Evolutionary conservation across 2,329 filamentous ascomycete genomes (phyloP).

Genomic region (Cladorrhinum sp.): DNA sequence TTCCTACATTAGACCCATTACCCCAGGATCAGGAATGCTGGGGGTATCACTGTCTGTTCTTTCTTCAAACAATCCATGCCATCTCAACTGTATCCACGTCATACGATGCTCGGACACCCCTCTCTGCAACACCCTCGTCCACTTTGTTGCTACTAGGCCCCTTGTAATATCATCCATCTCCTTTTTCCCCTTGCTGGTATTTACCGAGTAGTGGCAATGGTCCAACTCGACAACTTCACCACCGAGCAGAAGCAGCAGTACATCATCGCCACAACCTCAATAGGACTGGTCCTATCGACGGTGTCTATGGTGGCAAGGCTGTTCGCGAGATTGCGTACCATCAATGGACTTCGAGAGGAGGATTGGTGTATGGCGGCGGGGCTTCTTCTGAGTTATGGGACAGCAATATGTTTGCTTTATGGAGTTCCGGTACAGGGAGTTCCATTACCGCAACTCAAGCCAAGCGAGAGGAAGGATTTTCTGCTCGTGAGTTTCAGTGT

Average conservation of each 20-base stretch:
- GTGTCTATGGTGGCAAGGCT: slow-evolving; percentile 1
- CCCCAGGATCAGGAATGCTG: not conserved
- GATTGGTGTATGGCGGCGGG: slow-evolving; percentile 13
- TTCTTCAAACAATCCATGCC: no score
- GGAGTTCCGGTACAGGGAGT: slow-evolving; percentile 8
- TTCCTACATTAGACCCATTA: not conserved
- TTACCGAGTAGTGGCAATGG: not conserved
- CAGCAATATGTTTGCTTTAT: slow-evolving; percentile 7
- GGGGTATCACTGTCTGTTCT: not conserved
- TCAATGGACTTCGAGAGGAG: slow-evolving; percentile 9
- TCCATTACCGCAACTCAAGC: not conserved
- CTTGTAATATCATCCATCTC: not conserved
- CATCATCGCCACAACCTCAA: slow-evolving; percentile 7
- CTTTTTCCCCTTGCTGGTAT: not conserved
- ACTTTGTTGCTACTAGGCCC: not conserved
- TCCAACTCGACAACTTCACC: slow-evolving; percentile 14
- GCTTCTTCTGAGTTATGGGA: slow-evolving; percentile 10
- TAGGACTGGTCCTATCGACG: slow-evolving; percentile 10
- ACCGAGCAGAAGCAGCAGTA: slow-evolving; percentile 10
- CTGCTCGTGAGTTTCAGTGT: not conserved
- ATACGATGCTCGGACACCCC: not conserved
- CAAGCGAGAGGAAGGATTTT: not conserved
- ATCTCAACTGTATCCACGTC: not conserved
- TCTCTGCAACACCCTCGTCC: not conserved
- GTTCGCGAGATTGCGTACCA: slow-evolving; percentile 1